Evolutionary conservation across 805 yeast genomes (phyloP).

Genomic region (Danielia oregonensis): DNA sequence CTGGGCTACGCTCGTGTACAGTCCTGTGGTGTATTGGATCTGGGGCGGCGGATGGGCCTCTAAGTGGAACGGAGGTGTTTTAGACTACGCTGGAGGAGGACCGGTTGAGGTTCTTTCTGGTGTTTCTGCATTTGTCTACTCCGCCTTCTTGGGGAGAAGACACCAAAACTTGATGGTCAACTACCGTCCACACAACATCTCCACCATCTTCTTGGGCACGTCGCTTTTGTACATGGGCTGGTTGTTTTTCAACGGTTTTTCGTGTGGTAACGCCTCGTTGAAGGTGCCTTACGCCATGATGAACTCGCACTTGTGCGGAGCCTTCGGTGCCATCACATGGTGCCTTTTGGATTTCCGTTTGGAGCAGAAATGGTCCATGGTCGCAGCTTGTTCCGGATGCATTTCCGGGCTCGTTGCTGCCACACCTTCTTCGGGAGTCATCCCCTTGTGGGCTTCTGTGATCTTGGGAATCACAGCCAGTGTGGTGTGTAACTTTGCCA

Average conservation of each 20-base stretch:
- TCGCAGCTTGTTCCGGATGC: slow-evolving; percentile 91
- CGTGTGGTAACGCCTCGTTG: slow-evolving; percentile 76
- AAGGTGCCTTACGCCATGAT: slow-evolving; percentile 85
- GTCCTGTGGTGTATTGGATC: slow-evolving; percentile 94
- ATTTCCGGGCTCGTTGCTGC: slow-evolving; percentile 97
- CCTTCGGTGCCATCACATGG: slow-evolving; percentile 91
- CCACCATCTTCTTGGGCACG: slow-evolving; percentile 87
- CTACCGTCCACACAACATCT: slow-evolving; percentile 92
- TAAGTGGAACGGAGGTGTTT: slow-evolving; percentile 71
- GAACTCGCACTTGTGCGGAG: slow-evolving; percentile 89
- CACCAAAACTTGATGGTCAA: slow-evolving; percentile 73
- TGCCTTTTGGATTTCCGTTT: slow-evolving; percentile 82
- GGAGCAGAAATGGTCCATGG: slow-evolving; percentile 90
- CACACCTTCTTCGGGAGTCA: slow-evolving; percentile 89
- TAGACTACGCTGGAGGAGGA: slow-evolving; percentile 98
- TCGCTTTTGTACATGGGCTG: slow-evolving; percentile 89
- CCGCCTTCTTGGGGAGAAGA: slow-evolving; percentile 78
- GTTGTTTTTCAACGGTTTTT: slow-evolving; percentile 93
- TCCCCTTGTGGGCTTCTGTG: slow-evolving; percentile 89
- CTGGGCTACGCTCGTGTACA: slow-evolving; percentile 90
- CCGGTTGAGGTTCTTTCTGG: slow-evolving; percentile 94
- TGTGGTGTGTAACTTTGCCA: slow-evolving; percentile 81
- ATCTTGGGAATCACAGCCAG: slow-evolving; percentile 81
- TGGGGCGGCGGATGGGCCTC: slow-evolving; percentile 97
- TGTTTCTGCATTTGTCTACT: slow-evolving; percentile 81